A percentile compares a stretch with the other conserved stretches of the same genome.
Conservation (phyloP, 1,139 yeast genomes). For the Saccharomyces hybrid region DNA sequence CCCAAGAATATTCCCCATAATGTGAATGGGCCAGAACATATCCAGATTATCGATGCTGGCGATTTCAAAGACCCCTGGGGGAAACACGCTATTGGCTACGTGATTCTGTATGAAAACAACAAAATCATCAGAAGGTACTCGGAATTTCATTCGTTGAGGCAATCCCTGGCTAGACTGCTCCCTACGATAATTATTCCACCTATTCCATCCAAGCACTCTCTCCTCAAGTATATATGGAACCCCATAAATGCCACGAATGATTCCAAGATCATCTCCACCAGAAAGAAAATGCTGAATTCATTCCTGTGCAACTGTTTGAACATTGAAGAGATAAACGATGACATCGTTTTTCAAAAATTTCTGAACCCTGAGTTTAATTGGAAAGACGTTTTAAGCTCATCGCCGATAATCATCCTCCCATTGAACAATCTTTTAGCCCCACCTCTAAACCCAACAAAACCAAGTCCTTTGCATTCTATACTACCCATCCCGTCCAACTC, state of each 20-base stretch:
- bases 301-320: slow-evolving; percentile 71
- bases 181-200: slow-evolving; percentile 92
- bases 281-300: slow-evolving; percentile 70
- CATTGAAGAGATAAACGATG: slow-evolving; percentile 43
- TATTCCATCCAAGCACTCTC: slow-evolving; percentile 83
- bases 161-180: slow-evolving; percentile 57
- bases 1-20: background rate
- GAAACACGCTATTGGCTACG: slow-evolving; percentile 73
- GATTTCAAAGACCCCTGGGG: slow-evolving; percentile 37
- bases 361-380: slow-evolving; percentile 80
- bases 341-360: slow-evolving; percentile 66
- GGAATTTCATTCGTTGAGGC: slow-evolving; percentile 80
- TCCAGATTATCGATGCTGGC: slow-evolving; percentile 29
- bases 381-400: slow-evolving; percentile 48
- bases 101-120: slow-evolving; percentile 53
- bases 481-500: slow-evolving; percentile 45
- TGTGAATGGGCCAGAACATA: slow-evolving; percentile 2
- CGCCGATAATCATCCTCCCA: slow-evolving; percentile 52
- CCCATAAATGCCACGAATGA: slow-evolving; percentile 56
- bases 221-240: slow-evolving; percentile 35
- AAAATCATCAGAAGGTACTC: slow-evolving; percentile 68
- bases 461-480: slow-evolving; percentile 54
- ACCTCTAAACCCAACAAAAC: slow-evolving; percentile 46
- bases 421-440: slow-evolving; percentile 49
- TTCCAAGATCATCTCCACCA: slow-evolving; percentile 43